Evolutionary conservation across 1,284 basidiomycete genomes (phyloP), one percentile per base, ranked within the genome.

Genomic region (Ustilago tritici): DNA sequence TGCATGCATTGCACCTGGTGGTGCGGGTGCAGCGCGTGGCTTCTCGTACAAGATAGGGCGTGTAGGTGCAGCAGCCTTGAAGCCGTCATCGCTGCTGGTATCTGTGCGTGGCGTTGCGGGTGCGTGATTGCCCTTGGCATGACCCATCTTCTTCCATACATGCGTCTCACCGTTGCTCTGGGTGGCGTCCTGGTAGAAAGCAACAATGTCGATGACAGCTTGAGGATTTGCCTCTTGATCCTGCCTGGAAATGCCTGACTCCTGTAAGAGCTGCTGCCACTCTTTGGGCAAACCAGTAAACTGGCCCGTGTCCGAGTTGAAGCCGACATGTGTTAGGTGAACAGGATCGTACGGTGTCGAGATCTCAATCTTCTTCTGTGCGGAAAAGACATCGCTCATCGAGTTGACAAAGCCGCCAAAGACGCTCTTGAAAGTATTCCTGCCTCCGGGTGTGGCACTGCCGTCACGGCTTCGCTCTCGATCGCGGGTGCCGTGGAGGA

Each of bases 221-320:
- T 98, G 93, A 0, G 97, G 97, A 85, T 99, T 96, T 88, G 94
- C 94, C 87, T 97, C 95, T 88, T 99, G 97, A 86, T 99, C 96
- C 52, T 89, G 90, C 80, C 93, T 91, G 31, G 95, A 95, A 86
- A 99, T 98, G 61, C 97, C 97, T 68, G 93, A 95, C 86, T 98
- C 95, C 70, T 97, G 94, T 55, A 99, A 88, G 7, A 99, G 90
- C 86, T 98, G 94, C 86, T 99, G 97, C 97, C 97, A 99, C 88
- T 99, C 96, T 86, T 95, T 95, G 1, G 97, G 97, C 64, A 99
- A 89, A 4, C 97, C 97, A 4, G 85, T 87, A 71, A 88, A 99
- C 88, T 99, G 95, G 67, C 97, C 97, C 0, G 96, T 99, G 70
- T 94, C 95, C 38, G 94, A 95, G 88, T 99, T 98, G 90, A 98